Evolutionary conservation across 176 grass and related monocot genomes (phyloP), one percentile per base, ranked within the genome.

Genomic region (Olyra latifolia): DNA sequence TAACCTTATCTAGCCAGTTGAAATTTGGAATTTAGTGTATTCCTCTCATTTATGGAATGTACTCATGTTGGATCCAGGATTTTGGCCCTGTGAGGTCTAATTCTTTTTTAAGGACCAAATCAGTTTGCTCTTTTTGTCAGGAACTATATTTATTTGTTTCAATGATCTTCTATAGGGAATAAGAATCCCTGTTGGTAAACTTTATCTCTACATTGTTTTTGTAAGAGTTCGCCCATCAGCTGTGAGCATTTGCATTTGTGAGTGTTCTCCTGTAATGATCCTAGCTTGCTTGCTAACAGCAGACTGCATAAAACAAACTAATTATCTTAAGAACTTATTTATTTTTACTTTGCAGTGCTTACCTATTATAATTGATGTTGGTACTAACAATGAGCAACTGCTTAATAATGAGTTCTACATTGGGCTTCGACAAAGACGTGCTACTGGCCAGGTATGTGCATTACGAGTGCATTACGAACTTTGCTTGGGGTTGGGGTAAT

Each of bases 141-240:
- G 52, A 69, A 56, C 30, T 41, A 66, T 66, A 30, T 58, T 80
- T 74, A 62, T 81, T 76, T 87, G 67, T 56, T 79, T 74, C 35
- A 76, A 85, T 83, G 39, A 45, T 83, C 79, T 84, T 86, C 57
- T 86, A 59, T 22, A 99, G 96, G 96, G 96, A 79, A 99, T 99
- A 93, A 93, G 96, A 84, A 99, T 99, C 88, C 96, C 96, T 87
- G 88, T 99, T 1, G 96, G 96, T 28, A 99, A 99, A 85, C 96
- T 99, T 91, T 83, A 92, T 86, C 87, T 99, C 16, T 99, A 99
- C 84, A 95, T 93, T 69, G 93, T 93, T 9, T 88, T 99, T 45
- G 96, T 92, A 88, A 93, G 96, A 69, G 84, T 99, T 78, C 90
- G 76, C 45, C 96, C 96, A 29, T 93, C 96, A 89, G 78, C 90